phyloP scores from a whole-genome alignment of 2,329 filamentous ascomycete genomes.

The Coniochaeta pulveracea region DNA sequence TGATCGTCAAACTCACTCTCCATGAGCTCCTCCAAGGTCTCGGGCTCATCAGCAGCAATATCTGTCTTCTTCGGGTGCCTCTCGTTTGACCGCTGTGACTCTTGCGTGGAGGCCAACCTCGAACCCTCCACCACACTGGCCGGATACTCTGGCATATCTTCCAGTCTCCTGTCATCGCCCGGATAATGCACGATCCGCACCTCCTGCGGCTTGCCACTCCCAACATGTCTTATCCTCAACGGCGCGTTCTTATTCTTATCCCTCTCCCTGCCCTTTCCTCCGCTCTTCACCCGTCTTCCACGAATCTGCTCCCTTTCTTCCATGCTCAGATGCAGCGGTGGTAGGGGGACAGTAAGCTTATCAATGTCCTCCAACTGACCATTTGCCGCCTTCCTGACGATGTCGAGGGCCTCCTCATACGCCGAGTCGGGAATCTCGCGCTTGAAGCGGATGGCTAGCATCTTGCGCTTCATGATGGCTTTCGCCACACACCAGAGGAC shows the following conservation, averaged over 20 bases:
- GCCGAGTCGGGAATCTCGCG: constrained; percentile 36
- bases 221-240: background rate
- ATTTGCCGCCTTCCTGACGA: constrained; percentile 10
- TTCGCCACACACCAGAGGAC: constrained; percentile 77
- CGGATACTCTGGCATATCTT: background rate
- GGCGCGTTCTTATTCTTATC: constrained; percentile 6
- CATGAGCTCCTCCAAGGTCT: constrained; percentile 9
- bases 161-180: background rate
- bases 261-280: constrained; percentile 6
- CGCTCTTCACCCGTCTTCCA: constrained; percentile 19
- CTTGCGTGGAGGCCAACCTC: background rate
- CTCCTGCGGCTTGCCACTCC: background rate
- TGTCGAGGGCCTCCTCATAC: constrained; percentile 29
- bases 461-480: constrained; percentile 79
- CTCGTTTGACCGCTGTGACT: background rate
- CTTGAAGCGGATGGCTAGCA: constrained; percentile 53
- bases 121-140: background rate
- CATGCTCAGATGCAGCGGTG: constrained; percentile 25
- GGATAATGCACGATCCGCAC: constrained; percentile 2
- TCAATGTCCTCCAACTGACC: constrained; percentile 12
- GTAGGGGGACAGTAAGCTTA: constrained; percentile 25
- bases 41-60: constrained; percentile 8
- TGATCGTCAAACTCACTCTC: constrained; percentile 14
- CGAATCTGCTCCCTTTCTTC: constrained; percentile 22
- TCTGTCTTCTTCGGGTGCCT: constrained; percentile 7